These are phyloP conservation scores for Neurospora sp. DNA, from an alignment of 495 filamentous ascomycete genomes.

Conservation along the genomic window DNA sequence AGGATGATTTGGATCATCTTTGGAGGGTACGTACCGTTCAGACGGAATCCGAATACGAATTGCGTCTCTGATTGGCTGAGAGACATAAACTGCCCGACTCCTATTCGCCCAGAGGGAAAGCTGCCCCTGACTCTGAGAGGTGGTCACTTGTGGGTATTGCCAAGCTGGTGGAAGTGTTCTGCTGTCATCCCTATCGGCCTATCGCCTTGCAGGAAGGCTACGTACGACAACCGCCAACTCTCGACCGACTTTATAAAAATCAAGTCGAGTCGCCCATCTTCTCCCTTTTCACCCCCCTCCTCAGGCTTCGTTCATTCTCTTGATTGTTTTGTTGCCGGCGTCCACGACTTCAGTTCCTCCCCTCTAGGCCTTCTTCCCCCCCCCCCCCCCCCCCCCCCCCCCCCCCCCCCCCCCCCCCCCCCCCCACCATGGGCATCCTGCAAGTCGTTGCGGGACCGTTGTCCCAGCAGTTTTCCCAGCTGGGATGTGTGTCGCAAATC, in stretches of 20 bases:
- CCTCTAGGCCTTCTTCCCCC: not conserved
- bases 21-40: conserved; percentile 2
- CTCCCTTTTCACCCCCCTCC: not conserved
- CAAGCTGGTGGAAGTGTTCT: not conserved
- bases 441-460: conserved; percentile 35
- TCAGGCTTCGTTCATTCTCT: not conserved
- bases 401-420: not conserved
- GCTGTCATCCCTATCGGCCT: not conserved
- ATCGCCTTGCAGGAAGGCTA: not conserved
- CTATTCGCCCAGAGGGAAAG: not conserved
- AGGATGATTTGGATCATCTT: not conserved
- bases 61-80: conserved; percentile 12
- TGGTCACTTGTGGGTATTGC: not conserved
- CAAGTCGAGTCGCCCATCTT: not conserved
- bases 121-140: not conserved
- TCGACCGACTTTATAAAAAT: not conserved
- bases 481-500: conserved; percentile 37
- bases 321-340: not conserved
- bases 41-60: conserved; percentile 25
- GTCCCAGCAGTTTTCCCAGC: conserved; percentile 31
- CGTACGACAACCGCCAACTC: conserved; percentile 1
- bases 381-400: not conserved
- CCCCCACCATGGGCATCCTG: conserved; percentile 38
- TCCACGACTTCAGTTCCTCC: not conserved
- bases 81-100: not conserved